These are phyloP conservation scores for Dacryopinax primogenitus DNA, from an alignment of 768 basidiomycete species.

Conservation along the genomic window DNA sequence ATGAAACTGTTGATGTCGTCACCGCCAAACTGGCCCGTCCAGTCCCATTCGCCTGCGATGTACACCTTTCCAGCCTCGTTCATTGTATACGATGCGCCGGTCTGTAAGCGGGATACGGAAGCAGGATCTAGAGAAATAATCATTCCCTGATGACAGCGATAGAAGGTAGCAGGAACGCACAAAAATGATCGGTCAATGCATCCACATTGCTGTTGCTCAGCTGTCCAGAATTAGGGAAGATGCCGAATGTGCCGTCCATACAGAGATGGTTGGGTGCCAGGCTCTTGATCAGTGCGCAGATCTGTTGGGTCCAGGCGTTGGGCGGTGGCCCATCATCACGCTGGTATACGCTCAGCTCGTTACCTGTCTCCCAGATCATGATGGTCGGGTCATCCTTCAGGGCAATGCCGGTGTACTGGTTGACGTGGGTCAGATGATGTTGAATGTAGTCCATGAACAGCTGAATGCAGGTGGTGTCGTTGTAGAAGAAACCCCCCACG, in stretches of 20 bases:
- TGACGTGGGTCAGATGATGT: constrained; percentile 18
- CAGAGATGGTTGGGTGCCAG: constrained; percentile 18
- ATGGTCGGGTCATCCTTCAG: constrained; percentile 19
- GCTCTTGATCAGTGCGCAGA: constrained; percentile 17
- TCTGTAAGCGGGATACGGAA: constrained; percentile 7
- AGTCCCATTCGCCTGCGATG: constrained; percentile 20
- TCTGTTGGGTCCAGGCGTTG: constrained; percentile 16
- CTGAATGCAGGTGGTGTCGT: constrained; percentile 7
- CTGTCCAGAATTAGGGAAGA: constrained; percentile 13
- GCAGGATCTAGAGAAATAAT: neutral
- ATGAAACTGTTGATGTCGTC: constrained; percentile 16
- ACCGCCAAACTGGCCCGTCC: constrained; percentile 19
- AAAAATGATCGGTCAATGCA: constrained; percentile 14
- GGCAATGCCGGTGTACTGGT: constrained; percentile 18
- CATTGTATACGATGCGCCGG: constrained; percentile 14
- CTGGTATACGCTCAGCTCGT: constrained; percentile 20
- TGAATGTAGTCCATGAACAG: constrained; percentile 19
- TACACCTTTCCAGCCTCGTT: constrained; percentile 15
- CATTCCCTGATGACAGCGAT: neutral
- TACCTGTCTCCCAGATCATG: constrained; percentile 20
- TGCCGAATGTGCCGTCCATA: constrained; percentile 17
- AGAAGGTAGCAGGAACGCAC: constrained; percentile 7
- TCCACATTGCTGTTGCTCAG: constrained; percentile 15
- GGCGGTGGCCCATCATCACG: constrained; percentile 19
- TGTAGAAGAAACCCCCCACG: constrained; percentile 16